Conservation (phyloP, 140 eudicot genomes). For the Senecio squalidus region DNA sequence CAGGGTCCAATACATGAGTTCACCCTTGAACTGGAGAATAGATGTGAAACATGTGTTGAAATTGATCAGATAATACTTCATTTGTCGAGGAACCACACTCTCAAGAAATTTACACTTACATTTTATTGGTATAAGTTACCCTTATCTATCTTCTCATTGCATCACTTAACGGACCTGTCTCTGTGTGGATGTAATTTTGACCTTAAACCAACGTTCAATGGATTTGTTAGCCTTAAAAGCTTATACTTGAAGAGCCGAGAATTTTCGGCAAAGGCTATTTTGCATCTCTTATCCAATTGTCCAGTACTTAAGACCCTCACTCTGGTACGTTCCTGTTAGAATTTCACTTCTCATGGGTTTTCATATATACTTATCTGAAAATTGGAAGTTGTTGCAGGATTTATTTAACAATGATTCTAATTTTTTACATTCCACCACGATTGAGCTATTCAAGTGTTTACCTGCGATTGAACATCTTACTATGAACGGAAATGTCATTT, state of each 20-base stretch:
- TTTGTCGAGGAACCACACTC: not conserved
- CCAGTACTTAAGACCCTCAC: too few relatives aligned
- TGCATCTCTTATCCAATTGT: slow-evolving; percentile 22
- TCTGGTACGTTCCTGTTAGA: slow-evolving; percentile 7
- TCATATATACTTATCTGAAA: not conserved
- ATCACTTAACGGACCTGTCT: slow-evolving; percentile 26
- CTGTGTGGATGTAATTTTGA: slow-evolving; percentile 16
- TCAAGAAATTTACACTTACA: slow-evolving; percentile 3
- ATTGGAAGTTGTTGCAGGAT: slow-evolving; percentile 5
- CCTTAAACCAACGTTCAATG: too few relatives aligned
- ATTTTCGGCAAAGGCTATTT: slow-evolving; percentile 3
- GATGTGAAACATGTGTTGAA: not conserved
- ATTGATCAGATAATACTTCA: slow-evolving; percentile 16
- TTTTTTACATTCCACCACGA: too few relatives aligned
- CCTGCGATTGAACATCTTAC: slow-evolving; percentile 24
- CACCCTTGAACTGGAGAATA: not conserved
- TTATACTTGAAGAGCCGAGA: not conserved
- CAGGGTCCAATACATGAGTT: slow-evolving; percentile 23
- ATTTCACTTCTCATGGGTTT: not conserved
- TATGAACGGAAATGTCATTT: not conserved
- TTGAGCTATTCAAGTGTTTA: too few relatives aligned
- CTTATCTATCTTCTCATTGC: not conserved
- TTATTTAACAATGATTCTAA: not conserved
- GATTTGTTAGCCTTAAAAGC: too few relatives aligned
- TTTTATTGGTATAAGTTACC: not conserved